These are phyloP conservation scores for Coleophoma eucalyptorum DNA, from an alignment of 2,329 filamentous ascomycete species.

Conservation along the genomic window DNA sequence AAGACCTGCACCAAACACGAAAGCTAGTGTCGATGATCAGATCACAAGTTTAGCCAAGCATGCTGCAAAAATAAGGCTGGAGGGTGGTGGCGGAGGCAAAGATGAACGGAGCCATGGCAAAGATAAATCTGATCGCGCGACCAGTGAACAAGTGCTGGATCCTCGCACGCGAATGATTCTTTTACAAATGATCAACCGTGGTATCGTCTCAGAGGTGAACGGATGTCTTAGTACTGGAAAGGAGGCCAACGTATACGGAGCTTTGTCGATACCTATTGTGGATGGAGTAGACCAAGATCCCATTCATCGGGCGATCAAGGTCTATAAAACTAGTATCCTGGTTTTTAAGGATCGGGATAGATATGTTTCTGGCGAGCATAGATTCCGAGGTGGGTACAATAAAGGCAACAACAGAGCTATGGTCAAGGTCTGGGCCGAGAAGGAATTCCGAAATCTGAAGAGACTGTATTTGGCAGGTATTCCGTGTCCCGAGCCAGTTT, in stretches of 20 bases:
- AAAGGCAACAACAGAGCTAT: slow-evolving; percentile 94
- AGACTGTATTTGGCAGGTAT: slow-evolving; percentile 82
- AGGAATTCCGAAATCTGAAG: slow-evolving; percentile 92
- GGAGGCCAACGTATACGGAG: slow-evolving; percentile 97
- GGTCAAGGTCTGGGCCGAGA: slow-evolving; percentile 98
- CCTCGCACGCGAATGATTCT: slow-evolving; percentile 93
- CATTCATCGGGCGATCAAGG: slow-evolving; percentile 86
- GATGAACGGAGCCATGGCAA: slow-evolving; percentile 59
- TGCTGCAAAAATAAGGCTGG: slow-evolving; percentile 79
- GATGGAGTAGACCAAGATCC: slow-evolving; percentile 47
- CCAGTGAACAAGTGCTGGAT: slow-evolving; percentile 91
- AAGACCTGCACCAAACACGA: slow-evolving; percentile 75
- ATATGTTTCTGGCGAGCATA: slow-evolving; percentile 91
- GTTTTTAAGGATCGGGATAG: slow-evolving; percentile 97
- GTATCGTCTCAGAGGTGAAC: slow-evolving; percentile 85
- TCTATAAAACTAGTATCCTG: slow-evolving; percentile 97
- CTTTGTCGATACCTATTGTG: slow-evolving; percentile 57
- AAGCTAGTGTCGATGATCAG: slow-evolving; percentile 80
- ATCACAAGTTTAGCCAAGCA: slow-evolving; percentile 80
- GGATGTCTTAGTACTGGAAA: slow-evolving; percentile 96
- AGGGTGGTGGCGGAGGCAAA: slow-evolving; percentile 46
- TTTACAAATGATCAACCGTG: slow-evolving; percentile 91
- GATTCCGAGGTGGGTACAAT: slow-evolving; percentile 87
- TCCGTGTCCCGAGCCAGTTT: slow-evolving; percentile 83
- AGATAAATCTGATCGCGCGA: slow-evolving; percentile 91